Evolutionary conservation across 495 filamentous ascomycete genomes (phyloP).

Genomic region (Podospora pseudoanserina): DNA sequence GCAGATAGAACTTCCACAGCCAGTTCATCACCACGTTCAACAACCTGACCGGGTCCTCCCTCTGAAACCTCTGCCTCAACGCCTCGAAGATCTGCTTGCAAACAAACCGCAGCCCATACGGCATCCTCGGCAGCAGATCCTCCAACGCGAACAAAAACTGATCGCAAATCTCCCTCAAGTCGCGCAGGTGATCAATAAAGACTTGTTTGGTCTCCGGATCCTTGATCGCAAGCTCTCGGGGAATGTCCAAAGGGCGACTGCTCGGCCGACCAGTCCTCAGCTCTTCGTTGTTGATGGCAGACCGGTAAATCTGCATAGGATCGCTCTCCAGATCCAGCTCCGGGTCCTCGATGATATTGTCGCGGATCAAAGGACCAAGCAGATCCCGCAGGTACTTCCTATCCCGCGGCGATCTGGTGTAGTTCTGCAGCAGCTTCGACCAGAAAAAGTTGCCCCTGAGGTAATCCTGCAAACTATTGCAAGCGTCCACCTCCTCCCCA

Average conservation of each 20-base stretch:
- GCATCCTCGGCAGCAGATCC: slow-evolving; percentile 80
- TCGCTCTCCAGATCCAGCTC: slow-evolving; percentile 93
- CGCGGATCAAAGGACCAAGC: slow-evolving; percentile 74
- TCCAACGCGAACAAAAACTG: slow-evolving; percentile 80
- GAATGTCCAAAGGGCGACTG: slow-evolving; percentile 70
- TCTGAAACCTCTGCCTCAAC: slow-evolving; percentile 68
- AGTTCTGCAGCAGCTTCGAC: slow-evolving; percentile 78
- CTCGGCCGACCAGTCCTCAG: slow-evolving; percentile 84
- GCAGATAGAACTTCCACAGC: slow-evolving; percentile 91
- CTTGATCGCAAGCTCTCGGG: slow-evolving; percentile 86
- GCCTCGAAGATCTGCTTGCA: slow-evolving; percentile 80
- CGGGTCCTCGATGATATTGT: slow-evolving; percentile 87
- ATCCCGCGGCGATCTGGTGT: slow-evolving; percentile 87
- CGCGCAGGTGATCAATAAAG: slow-evolving; percentile 89
- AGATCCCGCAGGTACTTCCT: slow-evolving; percentile 87
- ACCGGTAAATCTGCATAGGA: slow-evolving; percentile 94
- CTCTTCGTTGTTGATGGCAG: slow-evolving; percentile 93
- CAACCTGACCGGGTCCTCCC: slow-evolving; percentile 71
- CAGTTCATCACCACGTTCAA: slow-evolving; percentile 84
- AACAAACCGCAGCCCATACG: slow-evolving; percentile 88
- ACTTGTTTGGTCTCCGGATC: slow-evolving; percentile 86
- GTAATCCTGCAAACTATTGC: slow-evolving; percentile 73
- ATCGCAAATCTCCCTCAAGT: slow-evolving; percentile 88
- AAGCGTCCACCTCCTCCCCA: slow-evolving; percentile 79
- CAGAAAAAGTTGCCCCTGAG: slow-evolving; percentile 90